phyloP scores from a whole-genome alignment of 306 rosid genomes.

The Medicago ruthenica region DNA sequence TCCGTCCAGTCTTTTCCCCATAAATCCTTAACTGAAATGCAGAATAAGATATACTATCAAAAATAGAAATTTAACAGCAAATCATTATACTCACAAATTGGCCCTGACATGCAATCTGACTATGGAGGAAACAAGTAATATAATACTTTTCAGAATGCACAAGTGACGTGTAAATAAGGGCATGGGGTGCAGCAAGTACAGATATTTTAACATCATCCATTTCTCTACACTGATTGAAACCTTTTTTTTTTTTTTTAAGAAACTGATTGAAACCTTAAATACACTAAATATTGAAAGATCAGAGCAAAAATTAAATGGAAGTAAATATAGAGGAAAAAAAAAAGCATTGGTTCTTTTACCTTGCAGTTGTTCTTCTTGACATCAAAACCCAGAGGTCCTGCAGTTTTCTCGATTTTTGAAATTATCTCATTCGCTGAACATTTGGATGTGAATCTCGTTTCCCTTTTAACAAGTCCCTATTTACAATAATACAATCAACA shows the following conservation, averaged over 20 bases:
- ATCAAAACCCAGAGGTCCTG: constrained; percentile 86
- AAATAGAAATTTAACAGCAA: constrained; percentile 25
- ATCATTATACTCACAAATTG: background rate
- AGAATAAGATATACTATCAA: constrained; percentile 30
- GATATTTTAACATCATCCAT: constrained; percentile 4
- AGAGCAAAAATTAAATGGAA: background rate
- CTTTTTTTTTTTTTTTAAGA: no score
- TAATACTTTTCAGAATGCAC: background rate
- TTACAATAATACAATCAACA: constrained; percentile 37
- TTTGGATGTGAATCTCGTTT: constrained; percentile 92
- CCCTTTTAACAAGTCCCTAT: constrained; percentile 85
- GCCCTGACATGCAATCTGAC: constrained; percentile 1
- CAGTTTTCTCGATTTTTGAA: constrained; percentile 78
- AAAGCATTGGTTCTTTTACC: constrained; percentile 52
- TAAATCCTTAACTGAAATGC: constrained; percentile 77
- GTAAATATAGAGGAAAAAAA: constrained; percentile 6
- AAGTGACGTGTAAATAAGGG: background rate
- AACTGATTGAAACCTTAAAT: constrained; percentile 15
- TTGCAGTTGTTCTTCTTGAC: constrained; percentile 88
- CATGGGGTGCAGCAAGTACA: background rate
- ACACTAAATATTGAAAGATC: constrained; percentile 2
- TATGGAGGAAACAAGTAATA: background rate
- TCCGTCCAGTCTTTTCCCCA: constrained; percentile 90
- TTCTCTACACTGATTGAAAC: background rate
- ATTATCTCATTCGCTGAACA: constrained; percentile 86